A percentile compares a stretch with the other conserved stretches of the same genome.
phyloP scores from a whole-genome alignment of 129 eudicot species.

The Logfia minima region DNA sequence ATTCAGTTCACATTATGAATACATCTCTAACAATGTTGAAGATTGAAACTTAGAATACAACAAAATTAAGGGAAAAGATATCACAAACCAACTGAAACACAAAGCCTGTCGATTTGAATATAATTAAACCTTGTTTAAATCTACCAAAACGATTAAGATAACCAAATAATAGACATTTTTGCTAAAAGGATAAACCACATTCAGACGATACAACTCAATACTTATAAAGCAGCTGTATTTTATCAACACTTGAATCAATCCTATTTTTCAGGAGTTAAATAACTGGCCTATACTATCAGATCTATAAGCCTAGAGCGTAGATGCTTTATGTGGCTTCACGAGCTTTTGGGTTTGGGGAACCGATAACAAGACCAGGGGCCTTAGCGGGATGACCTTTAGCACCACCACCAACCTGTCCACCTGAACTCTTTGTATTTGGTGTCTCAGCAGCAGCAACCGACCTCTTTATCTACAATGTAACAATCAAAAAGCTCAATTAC shows the following conservation, averaged over 20 bases:
- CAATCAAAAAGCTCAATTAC: neutral
- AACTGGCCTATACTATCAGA: neutral
- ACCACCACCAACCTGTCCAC: conserved; percentile 60
- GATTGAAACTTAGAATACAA: neutral
- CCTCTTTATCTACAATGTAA: conserved; percentile 58
- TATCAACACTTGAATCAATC: neutral
- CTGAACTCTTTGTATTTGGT: conserved; percentile 43
- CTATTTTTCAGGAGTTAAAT: neutral
- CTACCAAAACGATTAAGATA: conserved; percentile 21
- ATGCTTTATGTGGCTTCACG: conserved; percentile 45
- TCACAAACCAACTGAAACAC: neutral
- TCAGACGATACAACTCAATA: neutral
- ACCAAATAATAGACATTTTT: too few relatives aligned
- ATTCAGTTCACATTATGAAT: too few relatives aligned
- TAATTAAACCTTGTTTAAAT: neutral
- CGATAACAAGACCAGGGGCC: conserved; percentile 45
- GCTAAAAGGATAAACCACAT: neutral
- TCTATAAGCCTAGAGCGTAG: neutral
- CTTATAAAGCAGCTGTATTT: neutral
- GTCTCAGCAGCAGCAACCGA: conserved; percentile 57
- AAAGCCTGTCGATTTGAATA: neutral
- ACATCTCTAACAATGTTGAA: too few relatives aligned
- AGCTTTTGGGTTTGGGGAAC: conserved; percentile 58
- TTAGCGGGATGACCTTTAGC: conserved; percentile 66
- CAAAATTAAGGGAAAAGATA: neutral